Conservation (phyloP, 2,329 filamentous ascomycete genomes). For the Colletotrichum gloeosporioides region DNA sequence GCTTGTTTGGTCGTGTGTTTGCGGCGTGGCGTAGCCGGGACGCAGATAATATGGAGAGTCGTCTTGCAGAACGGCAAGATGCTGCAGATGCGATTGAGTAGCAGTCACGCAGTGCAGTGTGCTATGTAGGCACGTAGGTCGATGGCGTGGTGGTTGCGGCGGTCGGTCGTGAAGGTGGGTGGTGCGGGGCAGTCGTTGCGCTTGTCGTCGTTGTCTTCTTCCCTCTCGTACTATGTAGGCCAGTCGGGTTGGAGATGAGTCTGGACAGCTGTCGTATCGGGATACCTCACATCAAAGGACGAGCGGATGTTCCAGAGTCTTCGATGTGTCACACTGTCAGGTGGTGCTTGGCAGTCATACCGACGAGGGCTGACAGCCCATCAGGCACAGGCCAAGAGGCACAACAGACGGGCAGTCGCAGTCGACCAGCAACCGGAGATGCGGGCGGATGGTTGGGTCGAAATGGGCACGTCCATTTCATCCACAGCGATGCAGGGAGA, state of each 20-base stretch:
- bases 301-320: not conserved
- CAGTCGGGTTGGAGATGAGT: not conserved
- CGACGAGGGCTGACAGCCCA: not conserved
- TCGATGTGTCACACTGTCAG: not conserved
- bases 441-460: conserved; percentile 10
- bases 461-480: not conserved
- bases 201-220: not conserved
- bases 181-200: not conserved
- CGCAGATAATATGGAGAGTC: not conserved
- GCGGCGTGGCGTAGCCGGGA: not conserved
- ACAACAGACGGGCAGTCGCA: conserved; percentile 2
- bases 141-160: not conserved
- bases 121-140: not conserved
- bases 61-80: not conserved
- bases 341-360: not conserved
- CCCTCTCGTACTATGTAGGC: not conserved
- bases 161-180: not conserved
- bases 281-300: not conserved
- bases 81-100: not conserved
- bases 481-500: not conserved
- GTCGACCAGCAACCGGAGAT: not conserved
- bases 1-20: conserved; percentile 2
- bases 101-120: not conserved
- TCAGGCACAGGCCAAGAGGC: not conserved
- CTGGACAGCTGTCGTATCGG: not conserved